Evolutionary conservation across 2,329 filamentous ascomycete genomes (phyloP).

Genomic region (Colletotrichum sp.): DNA sequence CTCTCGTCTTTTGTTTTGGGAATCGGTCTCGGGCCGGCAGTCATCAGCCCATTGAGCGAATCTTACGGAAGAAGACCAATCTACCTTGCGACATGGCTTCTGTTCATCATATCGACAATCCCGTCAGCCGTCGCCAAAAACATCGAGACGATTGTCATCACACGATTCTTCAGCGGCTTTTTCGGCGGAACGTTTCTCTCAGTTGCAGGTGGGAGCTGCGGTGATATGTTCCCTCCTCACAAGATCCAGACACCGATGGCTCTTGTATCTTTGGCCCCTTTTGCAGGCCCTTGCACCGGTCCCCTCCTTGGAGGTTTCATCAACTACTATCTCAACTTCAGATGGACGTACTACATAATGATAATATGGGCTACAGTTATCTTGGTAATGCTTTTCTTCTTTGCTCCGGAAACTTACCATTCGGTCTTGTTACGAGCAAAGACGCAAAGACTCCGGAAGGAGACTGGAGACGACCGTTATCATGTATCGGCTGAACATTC

Average conservation of each 20-base stretch:
- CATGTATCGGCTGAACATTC: conserved; percentile 76
- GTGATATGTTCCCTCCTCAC: conserved; percentile 73
- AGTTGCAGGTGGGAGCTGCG: conserved; percentile 84
- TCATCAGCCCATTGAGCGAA: conserved; percentile 68
- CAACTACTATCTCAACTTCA: conserved; percentile 75
- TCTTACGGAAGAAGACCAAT: conserved; percentile 87
- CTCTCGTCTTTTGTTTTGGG: conserved; percentile 85
- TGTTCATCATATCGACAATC: conserved; percentile 80
- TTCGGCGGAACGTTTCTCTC: conserved; percentile 70
- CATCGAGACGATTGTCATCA: conserved; percentile 76
- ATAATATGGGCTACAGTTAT: conserved; percentile 77
- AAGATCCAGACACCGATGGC: conserved; percentile 83
- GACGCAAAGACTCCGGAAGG: conserved; percentile 69
- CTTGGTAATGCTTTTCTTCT: conserved; percentile 65
- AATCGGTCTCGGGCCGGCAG: conserved; percentile 63
- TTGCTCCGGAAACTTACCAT: conserved; percentile 88
- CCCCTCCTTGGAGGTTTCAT: conserved; percentile 81
- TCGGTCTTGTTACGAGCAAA: conserved; percentile 74
- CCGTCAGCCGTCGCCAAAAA: conserved; percentile 82
- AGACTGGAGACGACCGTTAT: conserved; percentile 78
- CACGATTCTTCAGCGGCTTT: conserved; percentile 78
- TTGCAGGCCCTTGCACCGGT: conserved; percentile 64
- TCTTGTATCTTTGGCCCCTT: conserved; percentile 71
- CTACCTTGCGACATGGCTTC: conserved; percentile 76
- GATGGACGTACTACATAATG: conserved; percentile 84